phyloP scores from a whole-genome alignment of 768 basidiomycete genomes.

The Trametes punicea region DNA sequence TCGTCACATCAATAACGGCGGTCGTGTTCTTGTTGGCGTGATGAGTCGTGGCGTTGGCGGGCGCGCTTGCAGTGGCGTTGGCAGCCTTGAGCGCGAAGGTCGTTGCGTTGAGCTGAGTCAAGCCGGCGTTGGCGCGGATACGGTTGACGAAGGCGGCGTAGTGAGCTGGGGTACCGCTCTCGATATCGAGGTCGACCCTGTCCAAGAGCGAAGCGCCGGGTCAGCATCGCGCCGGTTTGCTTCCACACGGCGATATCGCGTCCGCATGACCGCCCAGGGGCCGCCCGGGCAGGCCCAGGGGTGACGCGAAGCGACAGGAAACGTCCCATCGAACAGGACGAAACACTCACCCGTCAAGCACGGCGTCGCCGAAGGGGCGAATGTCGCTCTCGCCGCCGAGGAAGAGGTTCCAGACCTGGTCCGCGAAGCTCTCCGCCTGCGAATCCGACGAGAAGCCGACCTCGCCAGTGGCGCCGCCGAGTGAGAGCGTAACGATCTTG shows the following conservation, averaged over 20 bases:
- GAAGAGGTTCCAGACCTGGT: constrained; percentile 69
- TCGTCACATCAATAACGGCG: constrained; percentile 10
- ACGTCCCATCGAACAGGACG: neutral
- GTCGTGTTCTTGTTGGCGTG: neutral
- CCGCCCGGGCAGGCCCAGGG: neutral
- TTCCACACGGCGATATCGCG: neutral
- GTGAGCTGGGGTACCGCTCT: constrained; percentile 46
- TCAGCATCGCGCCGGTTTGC: neutral
- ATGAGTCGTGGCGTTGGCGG: constrained; percentile 13
- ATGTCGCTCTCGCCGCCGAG: constrained; percentile 58
- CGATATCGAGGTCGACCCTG: constrained; percentile 69
- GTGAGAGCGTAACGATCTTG: constrained; percentile 36
- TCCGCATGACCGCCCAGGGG: neutral
- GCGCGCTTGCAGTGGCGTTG: constrained; percentile 48
- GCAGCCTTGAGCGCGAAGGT: constrained; percentile 31
- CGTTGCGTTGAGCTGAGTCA: constrained; percentile 32
- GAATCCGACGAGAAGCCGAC: constrained; percentile 57
- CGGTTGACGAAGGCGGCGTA: constrained; percentile 41
- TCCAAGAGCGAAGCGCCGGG: neutral
- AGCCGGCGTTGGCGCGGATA: constrained; percentile 48
- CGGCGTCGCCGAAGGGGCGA: constrained; percentile 69
- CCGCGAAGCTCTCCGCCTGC: constrained; percentile 55
- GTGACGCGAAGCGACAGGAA: neutral
- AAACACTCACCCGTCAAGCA: constrained; percentile 62
- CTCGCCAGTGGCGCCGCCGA: constrained; percentile 52